A percentile compares a stretch with the other conserved stretches of the same genome.
These are phyloP conservation scores for Coniochaeta ligniaria DNA, from an alignment of 2,329 filamentous ascomycete species.

Conservation along the genomic window DNA sequence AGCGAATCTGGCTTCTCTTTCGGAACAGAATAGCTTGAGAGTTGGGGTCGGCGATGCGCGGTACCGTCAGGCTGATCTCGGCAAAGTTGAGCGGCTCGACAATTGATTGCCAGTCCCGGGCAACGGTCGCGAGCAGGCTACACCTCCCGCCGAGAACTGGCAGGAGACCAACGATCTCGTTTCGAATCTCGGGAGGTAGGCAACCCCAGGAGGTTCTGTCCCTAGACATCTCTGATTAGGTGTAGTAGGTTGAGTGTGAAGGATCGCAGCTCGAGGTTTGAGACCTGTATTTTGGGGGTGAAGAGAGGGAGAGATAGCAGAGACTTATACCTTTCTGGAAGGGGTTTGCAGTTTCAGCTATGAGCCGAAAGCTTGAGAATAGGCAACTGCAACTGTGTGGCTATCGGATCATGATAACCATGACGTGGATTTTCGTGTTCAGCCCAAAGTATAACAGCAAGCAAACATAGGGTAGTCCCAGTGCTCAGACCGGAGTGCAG, in stretches of 20 bases:
- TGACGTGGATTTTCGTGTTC: not conserved
- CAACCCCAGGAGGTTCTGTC: not conserved
- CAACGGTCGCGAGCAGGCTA: conserved; percentile 16
- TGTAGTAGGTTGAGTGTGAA: not conserved
- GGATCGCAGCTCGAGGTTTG: not conserved
- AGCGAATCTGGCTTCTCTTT: conserved; percentile 17
- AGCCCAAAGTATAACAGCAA: not conserved
- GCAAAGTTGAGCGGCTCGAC: conserved; percentile 20
- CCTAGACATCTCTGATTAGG: not conserved
- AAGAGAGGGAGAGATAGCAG: not conserved
- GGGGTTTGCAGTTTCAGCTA: not conserved
- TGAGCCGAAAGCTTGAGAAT: not conserved
- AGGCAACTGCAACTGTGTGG: conserved; percentile 1
- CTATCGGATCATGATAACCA: not conserved
- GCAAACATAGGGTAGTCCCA: too few species aligned
- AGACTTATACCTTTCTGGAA: not conserved
- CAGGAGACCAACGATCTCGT: conserved; percentile 1
- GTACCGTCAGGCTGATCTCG: conserved; percentile 19
- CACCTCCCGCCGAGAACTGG: not conserved
- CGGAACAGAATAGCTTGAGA: conserved; percentile 15
- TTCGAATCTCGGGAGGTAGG: not conserved
- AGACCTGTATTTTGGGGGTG: not conserved
- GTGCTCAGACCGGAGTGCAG: too few species aligned
- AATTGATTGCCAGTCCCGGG: conserved; percentile 19
- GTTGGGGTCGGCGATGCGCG: conserved; percentile 17